A percentile compares a stretch with the other conserved stretches of the same genome.
phyloP scores from a whole-genome alignment of 2,329 filamentous ascomycete species.

The Diaporthe aspalathi region DNA sequence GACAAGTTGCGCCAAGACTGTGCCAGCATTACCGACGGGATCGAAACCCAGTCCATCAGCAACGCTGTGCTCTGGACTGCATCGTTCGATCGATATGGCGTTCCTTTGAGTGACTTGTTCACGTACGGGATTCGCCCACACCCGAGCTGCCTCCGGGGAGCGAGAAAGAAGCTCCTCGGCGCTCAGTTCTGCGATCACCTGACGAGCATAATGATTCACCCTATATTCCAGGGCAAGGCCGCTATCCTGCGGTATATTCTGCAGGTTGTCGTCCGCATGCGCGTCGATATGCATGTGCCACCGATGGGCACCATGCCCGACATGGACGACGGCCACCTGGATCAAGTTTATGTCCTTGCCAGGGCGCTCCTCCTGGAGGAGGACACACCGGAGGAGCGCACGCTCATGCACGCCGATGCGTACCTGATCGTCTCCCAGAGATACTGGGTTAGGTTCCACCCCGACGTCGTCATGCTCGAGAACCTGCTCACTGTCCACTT shows the following conservation, averaged over 20 bases:
- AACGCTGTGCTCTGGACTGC: conserved; percentile 17
- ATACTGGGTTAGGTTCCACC: neutral
- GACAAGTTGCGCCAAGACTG: neutral
- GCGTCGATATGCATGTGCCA: conserved; percentile 5
- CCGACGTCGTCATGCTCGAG: conserved; percentile 11
- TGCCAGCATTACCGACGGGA: neutral
- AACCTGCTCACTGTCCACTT: neutral
- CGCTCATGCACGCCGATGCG: neutral
- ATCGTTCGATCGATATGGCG: conserved; percentile 4
- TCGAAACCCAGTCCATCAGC: neutral
- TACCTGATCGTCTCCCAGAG: conserved; percentile 10
- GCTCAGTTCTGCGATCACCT: conserved; percentile 2
- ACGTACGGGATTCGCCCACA: conserved; percentile 25
- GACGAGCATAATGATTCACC: neutral
- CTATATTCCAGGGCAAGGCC: conserved; percentile 15
- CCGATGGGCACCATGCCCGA: conserved; percentile 10
- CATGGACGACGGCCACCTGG: neutral
- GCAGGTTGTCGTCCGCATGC: neutral
- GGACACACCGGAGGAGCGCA: neutral
- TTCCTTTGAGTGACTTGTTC: conserved; percentile 18
- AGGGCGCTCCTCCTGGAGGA: neutral
- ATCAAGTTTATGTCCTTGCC: neutral
- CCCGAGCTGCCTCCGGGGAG: neutral
- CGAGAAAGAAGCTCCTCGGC: neutral
- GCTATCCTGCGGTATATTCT: neutral